Evolutionary conservation across 352 stramenopile species (phyloP), one percentile per base, ranked within the genome.

Genomic region (Phytophthora sojae): DNA sequence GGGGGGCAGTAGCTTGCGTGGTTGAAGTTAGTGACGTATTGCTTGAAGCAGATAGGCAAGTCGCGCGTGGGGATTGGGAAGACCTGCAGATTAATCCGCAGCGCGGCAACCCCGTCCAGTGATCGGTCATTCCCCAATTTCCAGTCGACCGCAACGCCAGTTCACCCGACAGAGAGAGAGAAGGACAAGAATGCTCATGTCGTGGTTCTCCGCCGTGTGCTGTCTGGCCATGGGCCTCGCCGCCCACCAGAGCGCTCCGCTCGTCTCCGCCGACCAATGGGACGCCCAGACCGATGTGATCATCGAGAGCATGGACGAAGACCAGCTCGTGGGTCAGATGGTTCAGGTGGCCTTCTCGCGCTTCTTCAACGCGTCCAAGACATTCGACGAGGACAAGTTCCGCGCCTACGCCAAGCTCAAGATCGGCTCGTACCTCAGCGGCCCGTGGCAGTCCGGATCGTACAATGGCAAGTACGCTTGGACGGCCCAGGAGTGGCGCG

Each of bases 371-470:
- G 45, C 77, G n/a, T 73, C 94, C 64, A 75, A 75, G 25, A 85
- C 71, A 2, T 73, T 93, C 37, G 80, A 96, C 51, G 70, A 82
- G 51, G 80, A 85, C 35, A 71, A 83, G 23, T 79, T 97, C 23
- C 78, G 80, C 21, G 53, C 81, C 6, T 93, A 90, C 56, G 89
- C 89, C 6, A 78, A 89, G 65, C 75, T 94, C 35, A 91, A 95
- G 25, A 79, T 97, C 57, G 92, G 93, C 12, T 97, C 88, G 12
- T 94, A 96, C 52, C 65, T 98, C n/a, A 97, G 96, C 67, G 82
- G 81, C 2, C 83, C 88, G 21, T 77, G 56, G 53, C 70, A 77
- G 12, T 55, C 29, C 14, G 42, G 64, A 0, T 70, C 64, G 11
- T 71, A 71, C 65, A 60, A 74, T 21, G 70, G 65, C 70, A 77